A percentile compares a stretch with the other conserved stretches of the same genome.
Conservation (phyloP, 2,329 filamentous ascomycete species). For the Cladosporium colombiae region DNA sequence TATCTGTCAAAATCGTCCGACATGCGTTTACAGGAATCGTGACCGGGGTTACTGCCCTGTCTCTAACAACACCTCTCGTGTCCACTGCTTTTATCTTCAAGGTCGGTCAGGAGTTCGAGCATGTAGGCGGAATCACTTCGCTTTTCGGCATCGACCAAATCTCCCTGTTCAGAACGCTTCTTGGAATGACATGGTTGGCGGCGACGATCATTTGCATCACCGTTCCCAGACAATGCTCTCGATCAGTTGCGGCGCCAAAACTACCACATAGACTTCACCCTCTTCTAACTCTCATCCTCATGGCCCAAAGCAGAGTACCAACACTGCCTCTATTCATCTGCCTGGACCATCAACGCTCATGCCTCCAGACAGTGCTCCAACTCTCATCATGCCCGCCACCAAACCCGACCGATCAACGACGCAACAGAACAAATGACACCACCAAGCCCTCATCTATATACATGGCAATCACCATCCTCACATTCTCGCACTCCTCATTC, state of each 20-base stretch:
- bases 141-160: not conserved
- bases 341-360: slow-evolving; percentile 66
- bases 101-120: not conserved
- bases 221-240: not conserved
- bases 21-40: not conserved
- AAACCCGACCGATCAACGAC: not conserved
- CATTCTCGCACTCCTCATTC: slow-evolving; percentile 78
- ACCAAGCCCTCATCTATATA: slow-evolving; percentile 33
- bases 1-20: not conserved
- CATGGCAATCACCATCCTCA: slow-evolving; percentile 64
- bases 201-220: not conserved
- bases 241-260: not conserved
- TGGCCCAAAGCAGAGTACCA: slow-evolving; percentile 81
- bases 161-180: not conserved
- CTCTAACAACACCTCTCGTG: not conserved
- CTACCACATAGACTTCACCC: slow-evolving; percentile 54
- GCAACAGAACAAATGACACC: not conserved
- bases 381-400: not conserved
- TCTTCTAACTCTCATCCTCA: slow-evolving; percentile 72
- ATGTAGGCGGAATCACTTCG: not conserved
- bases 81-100: not conserved
- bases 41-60: not conserved
- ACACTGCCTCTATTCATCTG: slow-evolving; percentile 69
- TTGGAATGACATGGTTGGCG: not conserved
- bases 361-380: slow-evolving; percentile 49